phyloP scores from a whole-genome alignment of 2,329 filamentous ascomycete genomes.

The Aureobasidium pullulans region DNA sequence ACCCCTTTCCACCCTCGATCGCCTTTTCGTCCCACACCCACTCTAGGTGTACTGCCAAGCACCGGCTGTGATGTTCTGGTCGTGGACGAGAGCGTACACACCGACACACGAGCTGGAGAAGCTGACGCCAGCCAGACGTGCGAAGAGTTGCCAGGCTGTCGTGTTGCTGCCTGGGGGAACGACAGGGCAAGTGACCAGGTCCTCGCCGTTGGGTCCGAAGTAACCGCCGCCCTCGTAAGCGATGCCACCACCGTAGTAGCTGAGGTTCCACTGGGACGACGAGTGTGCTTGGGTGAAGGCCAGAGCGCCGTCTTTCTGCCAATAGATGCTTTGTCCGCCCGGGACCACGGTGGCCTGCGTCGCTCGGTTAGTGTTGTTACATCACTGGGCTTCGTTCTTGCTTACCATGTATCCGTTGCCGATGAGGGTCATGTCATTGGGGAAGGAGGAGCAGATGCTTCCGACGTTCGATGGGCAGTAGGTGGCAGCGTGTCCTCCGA shows the following conservation, averaged over 20 bases:
- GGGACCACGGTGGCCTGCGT: conserved; percentile 17
- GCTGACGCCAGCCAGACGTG: conserved; percentile 11
- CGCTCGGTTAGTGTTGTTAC: neutral
- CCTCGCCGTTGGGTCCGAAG: conserved; percentile 15
- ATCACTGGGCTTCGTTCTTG: neutral
- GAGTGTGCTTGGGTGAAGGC: conserved; percentile 20
- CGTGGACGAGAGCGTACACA: conserved; percentile 11
- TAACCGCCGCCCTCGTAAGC: conserved; percentile 18
- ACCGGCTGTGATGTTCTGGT: conserved; percentile 11
- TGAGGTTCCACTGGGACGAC: conserved; percentile 12
- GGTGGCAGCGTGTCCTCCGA: conserved; percentile 13
- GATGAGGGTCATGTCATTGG: conserved; percentile 14
- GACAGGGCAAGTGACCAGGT: conserved; percentile 19
- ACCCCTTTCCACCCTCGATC: neutral
- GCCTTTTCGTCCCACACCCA: neutral
- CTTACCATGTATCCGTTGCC: conserved; percentile 13
- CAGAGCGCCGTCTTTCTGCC: conserved; percentile 17
- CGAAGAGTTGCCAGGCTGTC: conserved; percentile 16
- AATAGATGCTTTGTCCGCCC: conserved; percentile 20
- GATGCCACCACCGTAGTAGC: conserved; percentile 12
- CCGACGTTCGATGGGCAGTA: conserved; percentile 17
- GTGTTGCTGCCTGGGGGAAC: neutral
- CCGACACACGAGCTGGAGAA: conserved; percentile 14
- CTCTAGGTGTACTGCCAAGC: conserved; percentile 19
- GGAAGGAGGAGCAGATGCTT: conserved; percentile 8